These are phyloP conservation scores for Ceratobasidium sp. DNA, from an alignment of 1,284 basidiomycete species.

Conservation along the genomic window DNA sequence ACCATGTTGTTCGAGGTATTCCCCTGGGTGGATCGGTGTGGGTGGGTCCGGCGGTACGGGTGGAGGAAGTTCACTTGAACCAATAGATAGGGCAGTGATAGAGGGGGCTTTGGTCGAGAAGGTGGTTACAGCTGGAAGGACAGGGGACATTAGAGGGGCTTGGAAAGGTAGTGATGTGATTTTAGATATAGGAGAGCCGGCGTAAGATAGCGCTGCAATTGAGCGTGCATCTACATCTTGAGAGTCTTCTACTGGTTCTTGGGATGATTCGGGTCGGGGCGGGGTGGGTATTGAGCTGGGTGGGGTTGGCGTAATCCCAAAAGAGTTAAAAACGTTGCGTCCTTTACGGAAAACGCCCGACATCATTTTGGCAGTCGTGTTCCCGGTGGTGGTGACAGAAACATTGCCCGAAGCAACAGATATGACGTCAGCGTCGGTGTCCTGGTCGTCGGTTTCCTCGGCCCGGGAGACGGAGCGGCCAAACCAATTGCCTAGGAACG, in stretches of 20 bases:
- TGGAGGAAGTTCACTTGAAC: slow-evolving; percentile 48
- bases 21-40: slow-evolving; percentile 51
- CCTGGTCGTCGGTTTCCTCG: slow-evolving; percentile 14
- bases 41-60: slow-evolving; percentile 34
- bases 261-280: slow-evolving; percentile 2
- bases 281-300: slow-evolving; percentile 7
- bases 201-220: not conserved
- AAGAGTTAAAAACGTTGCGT: slow-evolving; percentile 32
- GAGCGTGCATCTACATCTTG: slow-evolving; percentile 12
- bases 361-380: slow-evolving; percentile 34
- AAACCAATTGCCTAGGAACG: slow-evolving; percentile 41
- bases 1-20: slow-evolving; percentile 66
- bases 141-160: slow-evolving; percentile 50
- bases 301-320: slow-evolving; percentile 37
- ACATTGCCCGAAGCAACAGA: slow-evolving; percentile 28
- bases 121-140: slow-evolving; percentile 49
- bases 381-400: slow-evolving; percentile 4
- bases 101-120: slow-evolving; percentile 49
- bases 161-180: slow-evolving; percentile 35
- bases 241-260: slow-evolving; percentile 3
- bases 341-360: slow-evolving; percentile 39
- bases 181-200: slow-evolving; percentile 32
- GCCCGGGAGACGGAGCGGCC: slow-evolving; percentile 26
- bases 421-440: slow-evolving; percentile 29
- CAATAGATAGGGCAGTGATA: slow-evolving; percentile 43